Evolutionary conservation across 176 grass and related monocot genomes (phyloP), one percentile per base, ranked within the genome.

Genomic region (Neostapfia colusana): DNA sequence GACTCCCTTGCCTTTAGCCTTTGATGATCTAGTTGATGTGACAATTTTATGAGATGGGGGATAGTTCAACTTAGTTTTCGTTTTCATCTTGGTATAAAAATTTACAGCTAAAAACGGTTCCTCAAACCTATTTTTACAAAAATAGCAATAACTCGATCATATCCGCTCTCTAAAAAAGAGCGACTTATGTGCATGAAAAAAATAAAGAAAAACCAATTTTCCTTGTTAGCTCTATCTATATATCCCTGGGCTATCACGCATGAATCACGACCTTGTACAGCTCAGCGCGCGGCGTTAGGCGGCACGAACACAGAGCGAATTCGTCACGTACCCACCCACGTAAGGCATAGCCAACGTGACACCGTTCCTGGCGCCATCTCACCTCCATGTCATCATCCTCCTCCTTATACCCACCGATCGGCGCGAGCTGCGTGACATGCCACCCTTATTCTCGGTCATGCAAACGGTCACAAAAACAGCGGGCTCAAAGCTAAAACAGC

Each of bases 301-400:
- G 63, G 49, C 63, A 79, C 62, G 18, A 78, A 43, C 2, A 36
- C 15, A 17, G 49, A 69, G 64, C 49, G 68, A 43, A 57, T 21
- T 57, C n/a, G 76, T 51, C 49, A 43, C 23, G 5, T 68, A 42
- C 35, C 23, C 21, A 42, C 35, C 23, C 21, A 57, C 15, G 34
- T 23, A n/a, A 41, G 6, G 63, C 17, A 11, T 15, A 44, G 64
- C 49, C 50, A 57, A 27, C 50, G 50, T 79, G 76, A 57, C 49
- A 41, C 2, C 49, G 25, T 42, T 57, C 31, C 37, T 67, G 34
- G 49, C 63, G 27, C 7, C 49, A 40, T 17, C 35, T 39, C 21
- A 17, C 26, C 12, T 18, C 46, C 62, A n/a, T 39, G 60, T 23
- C 74, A 77, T 77, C 43, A 35, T n/a, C 12, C 13, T 2, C 43